Conservation (phyloP, 208 protist genomes). For the Wallacemonas sp. region DNA sequence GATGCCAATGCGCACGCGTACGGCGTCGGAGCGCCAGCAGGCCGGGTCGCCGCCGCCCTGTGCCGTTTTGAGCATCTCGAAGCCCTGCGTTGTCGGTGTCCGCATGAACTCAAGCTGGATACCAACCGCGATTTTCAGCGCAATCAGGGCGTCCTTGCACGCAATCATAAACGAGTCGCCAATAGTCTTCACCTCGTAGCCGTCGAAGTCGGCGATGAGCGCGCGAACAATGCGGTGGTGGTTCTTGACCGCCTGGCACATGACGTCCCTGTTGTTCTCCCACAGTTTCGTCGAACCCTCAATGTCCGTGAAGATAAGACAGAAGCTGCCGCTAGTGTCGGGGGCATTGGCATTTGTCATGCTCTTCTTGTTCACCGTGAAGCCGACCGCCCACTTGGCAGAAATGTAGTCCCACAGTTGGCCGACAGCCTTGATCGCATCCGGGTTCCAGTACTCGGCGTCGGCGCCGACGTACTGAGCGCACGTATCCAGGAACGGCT, state of each 20-base stretch:
- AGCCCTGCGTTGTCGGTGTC: constrained; percentile 14
- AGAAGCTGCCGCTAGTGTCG: constrained; percentile 20
- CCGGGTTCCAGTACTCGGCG: constrained; percentile 18
- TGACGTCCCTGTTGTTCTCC: constrained; percentile 32
- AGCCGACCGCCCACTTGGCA: constrained; percentile 16
- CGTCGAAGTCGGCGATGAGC: constrained; percentile 40
- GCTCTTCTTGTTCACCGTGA: constrained; percentile 5
- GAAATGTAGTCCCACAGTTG: constrained; percentile 16
- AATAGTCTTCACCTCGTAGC: constrained; percentile 69
- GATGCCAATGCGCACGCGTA: constrained; percentile 45
- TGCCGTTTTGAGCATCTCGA: constrained; percentile 21
- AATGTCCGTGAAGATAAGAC: constrained; percentile 62
- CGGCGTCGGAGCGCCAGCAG: constrained; percentile 25
- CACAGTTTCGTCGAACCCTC: constrained; percentile 58
- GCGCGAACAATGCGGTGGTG: constrained; percentile 57
- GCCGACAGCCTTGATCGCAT: constrained; percentile 2
- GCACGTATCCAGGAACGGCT: constrained; percentile 61
- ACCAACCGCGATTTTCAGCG: constrained; percentile 38
- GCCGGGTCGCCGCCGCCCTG: constrained; percentile 33
- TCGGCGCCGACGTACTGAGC: constrained; percentile 19
- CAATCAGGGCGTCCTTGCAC: constrained; percentile 29
- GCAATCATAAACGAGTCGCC: too few relatives aligned
- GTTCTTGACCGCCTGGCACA: constrained; percentile 33
- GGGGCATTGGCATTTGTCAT: constrained; percentile 8
- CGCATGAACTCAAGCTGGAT: constrained; percentile 53